Conservation (phyloP, 2,329 filamentous ascomycete species). For the Neofusicoccum cordaticola region DNA sequence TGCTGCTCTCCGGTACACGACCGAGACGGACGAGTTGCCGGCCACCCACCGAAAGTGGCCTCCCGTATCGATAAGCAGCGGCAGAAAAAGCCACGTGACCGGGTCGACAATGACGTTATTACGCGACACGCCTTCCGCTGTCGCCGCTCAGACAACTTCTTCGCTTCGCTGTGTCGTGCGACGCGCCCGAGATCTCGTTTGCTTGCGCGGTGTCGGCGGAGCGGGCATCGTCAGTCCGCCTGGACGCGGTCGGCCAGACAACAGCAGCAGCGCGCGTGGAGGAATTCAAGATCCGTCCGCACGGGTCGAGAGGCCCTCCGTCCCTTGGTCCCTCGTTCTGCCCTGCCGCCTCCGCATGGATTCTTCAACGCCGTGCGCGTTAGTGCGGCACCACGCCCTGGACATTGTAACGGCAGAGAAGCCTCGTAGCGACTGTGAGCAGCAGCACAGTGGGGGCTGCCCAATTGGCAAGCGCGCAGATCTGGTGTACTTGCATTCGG, state of each 20-base stretch:
- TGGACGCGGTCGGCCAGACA: background rate
- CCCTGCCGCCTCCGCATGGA: no score
- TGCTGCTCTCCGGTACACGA: slow-evolving; percentile 10
- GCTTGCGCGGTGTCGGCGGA: no score
- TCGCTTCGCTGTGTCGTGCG: background rate
- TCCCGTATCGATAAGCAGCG: slow-evolving; percentile 6
- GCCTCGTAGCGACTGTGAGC: background rate
- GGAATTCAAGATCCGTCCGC: background rate
- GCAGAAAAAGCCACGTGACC: background rate
- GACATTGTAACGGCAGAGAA: background rate
- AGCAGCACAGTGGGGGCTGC: no score
- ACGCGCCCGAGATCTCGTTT: no score
- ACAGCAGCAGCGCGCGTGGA: background rate
- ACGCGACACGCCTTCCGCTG: background rate
- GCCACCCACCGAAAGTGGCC: slow-evolving; percentile 6
- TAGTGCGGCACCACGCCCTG: background rate
- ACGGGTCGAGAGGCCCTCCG: background rate
- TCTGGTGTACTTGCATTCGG: background rate
- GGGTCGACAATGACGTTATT: background rate
- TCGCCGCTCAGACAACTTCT: background rate
- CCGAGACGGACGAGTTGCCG: slow-evolving; percentile 13
- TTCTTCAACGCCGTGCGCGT: no score
- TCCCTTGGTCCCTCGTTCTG: no score
- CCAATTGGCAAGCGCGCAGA: background rate
- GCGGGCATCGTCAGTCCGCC: no score